Evolutionary conservation across 768 basidiomycete species (phyloP), one percentile per base, ranked within the genome.

Genomic region (Chiua virens): DNA sequence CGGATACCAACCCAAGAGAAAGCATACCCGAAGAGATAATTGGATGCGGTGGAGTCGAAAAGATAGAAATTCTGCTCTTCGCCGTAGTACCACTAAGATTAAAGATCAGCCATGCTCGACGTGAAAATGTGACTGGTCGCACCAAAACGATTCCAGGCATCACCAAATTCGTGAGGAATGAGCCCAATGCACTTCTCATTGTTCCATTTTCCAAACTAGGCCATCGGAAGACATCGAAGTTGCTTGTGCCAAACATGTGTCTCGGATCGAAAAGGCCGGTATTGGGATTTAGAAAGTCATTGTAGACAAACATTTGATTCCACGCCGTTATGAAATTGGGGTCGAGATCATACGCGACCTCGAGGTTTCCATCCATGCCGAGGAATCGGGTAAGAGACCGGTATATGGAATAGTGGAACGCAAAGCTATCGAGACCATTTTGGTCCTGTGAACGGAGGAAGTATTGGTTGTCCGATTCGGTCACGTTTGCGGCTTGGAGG

Each of bases 191-290:
- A 51, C 87, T 86, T 59, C 79, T 79, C 60, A 89, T 81, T 1
- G 86, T 87, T 18, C 94, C 94, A 61, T 92, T 89, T 61, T 87
- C 82, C 60, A 97, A 67, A 70, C 87, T 85, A 4, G 91, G 92
- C 94, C 93, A 97, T 50, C 94, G 80, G 78, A 88, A 97, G 10
- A 97, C 81, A 75, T 96, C 94, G 73, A 95, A 95, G 65, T 96
- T 95, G 64, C 87, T 89, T n/a, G 86, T 85, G 36, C 94, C 94
- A 63, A 78, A 93, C 87, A 94, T 83, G 71, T 97, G 94, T 54
- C 79, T 76, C 3, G 93, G 93, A 64, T 97, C 93, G 38, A 92
- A 71, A 8, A 59, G 4, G 49, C 83, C 83, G 1, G 76, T 84
- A 40, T 73, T 67, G 3, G 86, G 70, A 65, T 96, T 95, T 45